Percentiles rank a stretch among this genome's conserved stretches.
Evolutionary conservation across 805 yeast species (phyloP).

Genomic region (Pichia californica): DNA sequence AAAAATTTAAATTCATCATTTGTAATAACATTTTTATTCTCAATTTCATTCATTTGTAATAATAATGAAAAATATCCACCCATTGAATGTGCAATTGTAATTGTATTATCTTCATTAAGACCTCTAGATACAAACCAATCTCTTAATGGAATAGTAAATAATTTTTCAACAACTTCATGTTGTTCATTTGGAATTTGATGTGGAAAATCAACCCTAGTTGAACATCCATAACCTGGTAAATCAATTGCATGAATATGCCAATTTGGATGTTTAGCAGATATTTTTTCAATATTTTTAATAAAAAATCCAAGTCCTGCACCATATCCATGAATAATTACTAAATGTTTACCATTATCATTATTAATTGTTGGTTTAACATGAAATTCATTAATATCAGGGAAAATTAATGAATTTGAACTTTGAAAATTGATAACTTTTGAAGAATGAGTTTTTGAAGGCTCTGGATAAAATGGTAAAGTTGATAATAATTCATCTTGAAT

Average conservation of each 20-base stretch:
- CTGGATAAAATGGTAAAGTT: constrained; percentile 53
- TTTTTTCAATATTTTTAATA: constrained; percentile 54
- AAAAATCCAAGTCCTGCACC: constrained; percentile 88
- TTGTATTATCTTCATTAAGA: constrained; percentile 35
- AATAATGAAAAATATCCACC: constrained; percentile 80
- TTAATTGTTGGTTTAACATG: constrained; percentile 38
- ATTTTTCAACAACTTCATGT: constrained; percentile 46
- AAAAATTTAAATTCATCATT: constrained; percentile 11
- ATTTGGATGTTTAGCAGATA: constrained; percentile 29
- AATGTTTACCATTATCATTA: constrained; percentile 32
- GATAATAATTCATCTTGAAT: constrained; percentile 41
- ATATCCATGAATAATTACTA: constrained; percentile 85
- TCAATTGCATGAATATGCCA: constrained; percentile 86
- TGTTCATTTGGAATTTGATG: constrained; percentile 31
- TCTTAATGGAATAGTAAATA: constrained; percentile 60
- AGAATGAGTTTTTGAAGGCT: constrained; percentile 40
- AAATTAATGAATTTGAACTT: constrained; percentile 30
- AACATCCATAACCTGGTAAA: constrained; percentile 83
- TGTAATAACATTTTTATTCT: constrained; percentile 3
- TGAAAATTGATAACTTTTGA: constrained; percentile 48
- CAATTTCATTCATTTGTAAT: constrained; percentile 30
- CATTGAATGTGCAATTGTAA: constrained; percentile 80
- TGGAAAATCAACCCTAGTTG: constrained; percentile 70
- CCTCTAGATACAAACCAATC: constrained; percentile 50
- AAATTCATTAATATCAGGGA: constrained; percentile 70